Percentiles rank a stretch among this genome's conserved stretches.
phyloP scores from a whole-genome alignment of 768 basidiomycete genomes.

The Tephrocybe sp. region DNA sequence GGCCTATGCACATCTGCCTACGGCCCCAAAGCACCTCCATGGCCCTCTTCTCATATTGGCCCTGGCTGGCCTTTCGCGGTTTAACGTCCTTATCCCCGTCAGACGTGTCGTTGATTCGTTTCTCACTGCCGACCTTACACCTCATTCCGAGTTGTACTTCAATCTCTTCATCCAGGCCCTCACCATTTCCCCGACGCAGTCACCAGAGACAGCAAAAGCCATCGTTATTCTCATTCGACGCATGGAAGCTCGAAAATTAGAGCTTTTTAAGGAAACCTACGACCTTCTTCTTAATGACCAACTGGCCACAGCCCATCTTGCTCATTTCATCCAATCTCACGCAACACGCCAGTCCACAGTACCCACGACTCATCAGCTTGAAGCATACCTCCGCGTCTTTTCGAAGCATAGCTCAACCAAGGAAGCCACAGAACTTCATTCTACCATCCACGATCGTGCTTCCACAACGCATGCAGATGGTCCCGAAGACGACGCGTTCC shows the following conservation, averaged over 20 bases:
- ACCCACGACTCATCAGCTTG: slow-evolving; percentile 42
- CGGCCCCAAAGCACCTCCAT: slow-evolving; percentile 28
- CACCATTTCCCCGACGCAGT: slow-evolving; percentile 37
- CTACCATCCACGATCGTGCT: slow-evolving; percentile 31
- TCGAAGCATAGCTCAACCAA: slow-evolving; percentile 33
- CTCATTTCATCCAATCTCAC: slow-evolving; percentile 41
- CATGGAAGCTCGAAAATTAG: slow-evolving; percentile 46
- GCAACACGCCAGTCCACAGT: slow-evolving; percentile 39
- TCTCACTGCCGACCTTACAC: slow-evolving; percentile 29
- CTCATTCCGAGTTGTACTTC: slow-evolving; percentile 34
- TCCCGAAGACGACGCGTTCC: background rate
- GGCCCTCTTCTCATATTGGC: slow-evolving; percentile 46
- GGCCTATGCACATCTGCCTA: slow-evolving; percentile 36
- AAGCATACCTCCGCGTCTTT: slow-evolving; percentile 47
- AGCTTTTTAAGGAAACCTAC: slow-evolving; percentile 41
- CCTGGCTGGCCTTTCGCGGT: slow-evolving; percentile 46
- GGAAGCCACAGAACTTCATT: background rate
- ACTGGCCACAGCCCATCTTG: slow-evolving; percentile 48
- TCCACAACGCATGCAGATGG: slow-evolving; percentile 1
- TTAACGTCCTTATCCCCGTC: slow-evolving; percentile 45
- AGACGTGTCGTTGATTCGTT: slow-evolving; percentile 42
- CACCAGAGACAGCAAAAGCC: slow-evolving; percentile 35
- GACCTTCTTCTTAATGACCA: slow-evolving; percentile 45
- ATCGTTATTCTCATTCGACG: slow-evolving; percentile 40
- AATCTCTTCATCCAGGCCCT: slow-evolving; percentile 55